A percentile compares a stretch with the other conserved stretches of the same genome.
These are phyloP conservation scores for Ehretia macrophylla DNA, from an alignment of 257 asterid species.

Conservation along the genomic window DNA sequence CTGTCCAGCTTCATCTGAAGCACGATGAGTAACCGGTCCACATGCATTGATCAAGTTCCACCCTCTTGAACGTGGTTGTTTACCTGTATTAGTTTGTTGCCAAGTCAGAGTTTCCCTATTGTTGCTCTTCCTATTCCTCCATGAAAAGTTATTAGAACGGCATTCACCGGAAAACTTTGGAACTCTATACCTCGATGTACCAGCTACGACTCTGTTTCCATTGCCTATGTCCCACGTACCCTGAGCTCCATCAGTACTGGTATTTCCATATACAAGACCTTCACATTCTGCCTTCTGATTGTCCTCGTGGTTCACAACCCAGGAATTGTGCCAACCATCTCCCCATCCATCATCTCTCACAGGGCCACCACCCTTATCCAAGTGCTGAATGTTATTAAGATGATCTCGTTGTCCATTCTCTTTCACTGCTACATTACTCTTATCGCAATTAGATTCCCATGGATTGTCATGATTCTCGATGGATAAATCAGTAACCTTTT, in stretches of 20 bases:
- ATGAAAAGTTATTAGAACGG: neutral
- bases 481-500: slow-evolving; percentile 19
- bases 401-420: slow-evolving; percentile 29
- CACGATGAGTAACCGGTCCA: slow-evolving; percentile 19
- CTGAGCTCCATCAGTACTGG: slow-evolving; percentile 12
- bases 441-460: slow-evolving; percentile 14
- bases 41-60: slow-evolving; percentile 24
- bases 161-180: slow-evolving; percentile 13
- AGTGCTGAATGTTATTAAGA: slow-evolving; percentile 15
- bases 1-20: slow-evolving; percentile 31
- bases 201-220: slow-evolving; percentile 8
- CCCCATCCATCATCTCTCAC: slow-evolving; percentile 27
- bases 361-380: slow-evolving; percentile 20
- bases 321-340: slow-evolving; percentile 26
- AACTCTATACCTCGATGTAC: slow-evolving; percentile 13
- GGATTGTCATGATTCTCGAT: slow-evolving; percentile 23
- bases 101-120: slow-evolving; percentile 11
- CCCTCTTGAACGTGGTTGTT: slow-evolving; percentile 10
- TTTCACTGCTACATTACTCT: slow-evolving; percentile 18
- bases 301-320: slow-evolving; percentile 17
- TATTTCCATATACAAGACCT: slow-evolving; percentile 2
- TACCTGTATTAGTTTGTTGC: slow-evolving; percentile 5
- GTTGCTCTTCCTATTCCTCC: slow-evolving; percentile 22
- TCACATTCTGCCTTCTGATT: slow-evolving; percentile 8
- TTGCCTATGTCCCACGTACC: slow-evolving; percentile 20